Evolutionary conservation across 2,329 filamentous ascomycete genomes (phyloP).

Genomic region (Periconia digitata): DNA sequence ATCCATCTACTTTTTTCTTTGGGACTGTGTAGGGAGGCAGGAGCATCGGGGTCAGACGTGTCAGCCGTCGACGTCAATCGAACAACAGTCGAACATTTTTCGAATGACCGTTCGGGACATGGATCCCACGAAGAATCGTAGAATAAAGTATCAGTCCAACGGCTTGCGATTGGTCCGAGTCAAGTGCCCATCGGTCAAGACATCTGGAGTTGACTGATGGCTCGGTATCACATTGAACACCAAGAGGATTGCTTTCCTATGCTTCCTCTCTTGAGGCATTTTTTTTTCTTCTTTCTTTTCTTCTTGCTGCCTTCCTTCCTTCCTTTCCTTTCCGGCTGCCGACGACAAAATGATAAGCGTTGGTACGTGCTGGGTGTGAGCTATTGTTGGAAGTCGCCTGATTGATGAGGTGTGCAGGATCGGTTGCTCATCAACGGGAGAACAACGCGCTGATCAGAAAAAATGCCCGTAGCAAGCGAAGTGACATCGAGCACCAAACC

Average conservation of each 20-base stretch:
- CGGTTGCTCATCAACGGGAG: slow-evolving; percentile 2
- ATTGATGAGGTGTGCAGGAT: slow-evolving; percentile 1
- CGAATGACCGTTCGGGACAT: not conserved
- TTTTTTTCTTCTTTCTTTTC: not conserved
- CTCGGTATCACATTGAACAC: too few species aligned
- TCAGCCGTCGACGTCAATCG: slow-evolving; percentile 24
- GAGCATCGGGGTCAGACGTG: slow-evolving; percentile 5
- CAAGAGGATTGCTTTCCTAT: not conserved
- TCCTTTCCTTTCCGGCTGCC: not conserved
- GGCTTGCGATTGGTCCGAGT: not conserved
- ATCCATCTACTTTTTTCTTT: slow-evolving; percentile 19
- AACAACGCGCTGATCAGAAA: slow-evolving; percentile 5
- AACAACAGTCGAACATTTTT: slow-evolving; percentile 9
- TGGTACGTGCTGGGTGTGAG: not conserved
- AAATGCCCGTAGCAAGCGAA: slow-evolving; percentile 6
- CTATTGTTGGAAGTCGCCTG: not conserved
- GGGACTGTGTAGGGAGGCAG: not conserved
- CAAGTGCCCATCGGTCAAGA: not conserved
- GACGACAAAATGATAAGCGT: not conserved
- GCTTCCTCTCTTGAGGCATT: not conserved
- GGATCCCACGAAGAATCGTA: not conserved
- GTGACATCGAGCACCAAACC: not conserved
- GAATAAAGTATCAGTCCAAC: not conserved
- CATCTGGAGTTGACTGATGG: not conserved
- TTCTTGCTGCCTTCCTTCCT: not conserved